phyloP scores from a whole-genome alignment of 371 early-diverging fungal species.

The Rhizopus microsporus region DNA sequence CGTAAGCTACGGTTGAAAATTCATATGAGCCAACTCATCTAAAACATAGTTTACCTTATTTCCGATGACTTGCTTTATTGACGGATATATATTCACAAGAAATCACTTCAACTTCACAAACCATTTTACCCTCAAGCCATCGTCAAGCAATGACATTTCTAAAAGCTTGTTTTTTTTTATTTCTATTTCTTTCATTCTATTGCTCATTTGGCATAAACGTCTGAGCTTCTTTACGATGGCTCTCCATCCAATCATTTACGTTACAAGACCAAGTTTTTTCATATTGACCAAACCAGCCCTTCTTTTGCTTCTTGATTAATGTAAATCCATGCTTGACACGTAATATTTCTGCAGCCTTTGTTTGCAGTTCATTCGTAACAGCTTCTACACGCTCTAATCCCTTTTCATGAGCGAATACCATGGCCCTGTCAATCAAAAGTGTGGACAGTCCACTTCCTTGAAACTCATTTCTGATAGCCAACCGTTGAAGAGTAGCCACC shows the following conservation, averaged over 20 bases:
- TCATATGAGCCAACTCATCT: too few relatives aligned
- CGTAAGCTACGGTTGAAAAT: too few relatives aligned
- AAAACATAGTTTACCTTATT: too few relatives aligned
- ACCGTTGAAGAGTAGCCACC: slow-evolving; percentile 38
- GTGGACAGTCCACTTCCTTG: slow-evolving; percentile 47
- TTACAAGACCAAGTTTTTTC: slow-evolving; percentile 29
- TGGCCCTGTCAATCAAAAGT: slow-evolving; percentile 40
- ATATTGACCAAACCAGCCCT: slow-evolving; percentile 45
- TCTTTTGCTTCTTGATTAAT: slow-evolving; percentile 27
- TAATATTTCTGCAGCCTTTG: slow-evolving; percentile 35
- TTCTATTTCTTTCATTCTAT: slow-evolving; percentile 7
- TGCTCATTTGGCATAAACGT: slow-evolving; percentile 7
- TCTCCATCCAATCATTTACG: slow-evolving; percentile 23
- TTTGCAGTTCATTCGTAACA: slow-evolving; percentile 37
- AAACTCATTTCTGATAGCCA: slow-evolving; percentile 33
- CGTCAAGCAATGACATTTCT: neutral
- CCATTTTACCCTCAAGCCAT: too few relatives aligned
- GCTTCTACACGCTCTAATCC: slow-evolving; percentile 41
- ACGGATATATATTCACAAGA: neutral
- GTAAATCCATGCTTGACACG: slow-evolving; percentile 42
- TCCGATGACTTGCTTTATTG: neutral
- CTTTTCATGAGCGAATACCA: slow-evolving; percentile 42
- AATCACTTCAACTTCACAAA: neutral
- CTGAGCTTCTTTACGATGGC: slow-evolving; percentile 14
- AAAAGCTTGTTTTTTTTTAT: neutral